phyloP scores from a whole-genome alignment of 1,284 basidiomycete genomes.

The Ustilago xerochloae region DNA sequence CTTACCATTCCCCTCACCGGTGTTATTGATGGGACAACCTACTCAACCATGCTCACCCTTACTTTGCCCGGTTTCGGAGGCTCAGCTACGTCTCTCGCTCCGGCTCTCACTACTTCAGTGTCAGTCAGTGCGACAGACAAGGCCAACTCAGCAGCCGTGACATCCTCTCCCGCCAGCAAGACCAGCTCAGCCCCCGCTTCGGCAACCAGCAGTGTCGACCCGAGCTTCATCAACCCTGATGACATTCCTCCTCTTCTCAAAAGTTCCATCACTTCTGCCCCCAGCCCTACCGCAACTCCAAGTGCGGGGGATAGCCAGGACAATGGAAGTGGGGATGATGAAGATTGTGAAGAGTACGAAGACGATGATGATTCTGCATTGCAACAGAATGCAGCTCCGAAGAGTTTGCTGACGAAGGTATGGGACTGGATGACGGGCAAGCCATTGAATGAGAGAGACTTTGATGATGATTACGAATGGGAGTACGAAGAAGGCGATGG shows the following conservation, averaged over 20 bases:
- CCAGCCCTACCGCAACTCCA: not conserved
- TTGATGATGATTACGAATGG: constrained; percentile 14
- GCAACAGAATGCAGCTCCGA: not conserved
- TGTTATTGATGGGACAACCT: constrained; percentile 32
- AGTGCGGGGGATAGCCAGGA: not conserved
- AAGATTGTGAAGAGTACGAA: constrained; percentile 32
- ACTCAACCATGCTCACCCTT: constrained; percentile 37
- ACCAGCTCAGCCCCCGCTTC: not conserved
- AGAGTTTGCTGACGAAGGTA: constrained; percentile 16
- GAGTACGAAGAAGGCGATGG: constrained; percentile 11
- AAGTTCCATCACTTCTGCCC: not conserved
- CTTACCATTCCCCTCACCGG: constrained; percentile 36
- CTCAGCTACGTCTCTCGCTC: not conserved
- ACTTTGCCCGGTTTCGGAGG: constrained; percentile 17
- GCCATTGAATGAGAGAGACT: constrained; percentile 16
- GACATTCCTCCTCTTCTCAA: constrained; percentile 32
- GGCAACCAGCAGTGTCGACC: constrained; percentile 5
- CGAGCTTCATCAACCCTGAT: constrained; percentile 20
- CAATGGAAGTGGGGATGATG: constrained; percentile 1
- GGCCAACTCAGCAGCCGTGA: constrained; percentile 4
- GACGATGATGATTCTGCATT: not conserved
- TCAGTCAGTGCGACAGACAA: constrained; percentile 11
- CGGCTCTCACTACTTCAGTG: not conserved
- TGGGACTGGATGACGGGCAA: constrained; percentile 42
- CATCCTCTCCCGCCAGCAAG: constrained; percentile 1